phyloP scores from a whole-genome alignment of 129 eudicot species.

The Sambucus nigra region DNA sequence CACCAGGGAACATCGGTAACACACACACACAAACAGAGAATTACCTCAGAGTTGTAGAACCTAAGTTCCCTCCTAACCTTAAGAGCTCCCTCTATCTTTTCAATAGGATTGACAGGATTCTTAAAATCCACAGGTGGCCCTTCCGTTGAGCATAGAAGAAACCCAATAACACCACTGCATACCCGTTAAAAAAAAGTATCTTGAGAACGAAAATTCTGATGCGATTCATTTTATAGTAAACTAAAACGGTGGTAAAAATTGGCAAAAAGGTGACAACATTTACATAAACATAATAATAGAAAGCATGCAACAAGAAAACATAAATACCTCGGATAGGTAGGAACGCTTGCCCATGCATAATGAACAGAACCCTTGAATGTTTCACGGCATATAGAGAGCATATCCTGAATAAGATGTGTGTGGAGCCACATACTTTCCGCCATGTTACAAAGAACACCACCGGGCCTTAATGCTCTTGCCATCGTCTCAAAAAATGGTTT shows the following conservation, averaged over 20 bases:
- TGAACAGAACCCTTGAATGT: conserved; percentile 82
- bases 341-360: conserved; percentile 97
- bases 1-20: no score
- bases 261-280: neutral
- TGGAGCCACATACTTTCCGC: conserved; percentile 99
- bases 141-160: conserved; percentile 71
- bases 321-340: conserved; percentile 84
- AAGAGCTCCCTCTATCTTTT: conserved; percentile 75
- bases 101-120: conserved; percentile 83
- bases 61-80: conserved; percentile 52
- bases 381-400: conserved; percentile 70
- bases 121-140: conserved; percentile 74
- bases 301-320: neutral
- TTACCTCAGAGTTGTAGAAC: conserved; percentile 84
- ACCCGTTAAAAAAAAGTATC: conserved; percentile 3
- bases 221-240: neutral
- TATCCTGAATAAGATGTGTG: conserved; percentile 87
- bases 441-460: conserved; percentile 98
- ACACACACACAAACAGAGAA: neutral
- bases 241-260: neutral
- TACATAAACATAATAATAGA: neutral
- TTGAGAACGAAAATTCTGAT: neutral
- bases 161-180: conserved; percentile 89
- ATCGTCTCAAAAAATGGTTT: conserved; percentile 77
- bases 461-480: conserved; percentile 77